These are phyloP conservation scores for Fusarium caatingaense DNA, from an alignment of 2,329 filamentous ascomycete species.

Conservation along the genomic window DNA sequence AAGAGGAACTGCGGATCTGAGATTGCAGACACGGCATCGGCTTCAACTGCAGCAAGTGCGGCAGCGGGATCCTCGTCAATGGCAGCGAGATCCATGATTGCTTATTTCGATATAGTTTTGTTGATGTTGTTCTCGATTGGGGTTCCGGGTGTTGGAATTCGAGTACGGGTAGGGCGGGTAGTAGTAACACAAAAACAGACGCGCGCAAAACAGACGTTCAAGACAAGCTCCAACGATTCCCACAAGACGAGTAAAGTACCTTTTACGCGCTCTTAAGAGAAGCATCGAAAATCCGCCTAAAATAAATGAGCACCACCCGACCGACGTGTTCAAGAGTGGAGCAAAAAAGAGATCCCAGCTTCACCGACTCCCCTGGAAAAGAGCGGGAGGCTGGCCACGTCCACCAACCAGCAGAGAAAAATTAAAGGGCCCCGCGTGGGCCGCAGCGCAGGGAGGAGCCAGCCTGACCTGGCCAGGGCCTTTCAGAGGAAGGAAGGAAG, in stretches of 20 bases:
- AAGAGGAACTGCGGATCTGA: constrained; percentile 42
- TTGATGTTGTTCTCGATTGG: constrained; percentile 1
- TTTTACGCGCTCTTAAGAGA: constrained; percentile 22
- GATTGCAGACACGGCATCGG: constrained; percentile 34
- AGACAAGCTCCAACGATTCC: constrained; percentile 30
- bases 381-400: constrained; percentile 32
- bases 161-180: constrained; percentile 19
- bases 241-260: constrained; percentile 33
- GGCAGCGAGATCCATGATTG: constrained; percentile 42
- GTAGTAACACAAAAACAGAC: constrained; percentile 3
- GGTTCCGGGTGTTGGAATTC: background rate
- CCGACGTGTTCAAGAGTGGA: constrained; percentile 37
- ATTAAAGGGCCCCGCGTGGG: constrained; percentile 40
- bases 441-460: constrained; percentile 25
- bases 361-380: constrained; percentile 38
- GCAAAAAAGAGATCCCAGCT: constrained; percentile 37
- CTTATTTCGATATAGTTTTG: constrained; percentile 6
- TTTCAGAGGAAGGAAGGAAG: background rate
- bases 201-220: constrained; percentile 17
- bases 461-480: constrained; percentile 15
- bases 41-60: constrained; percentile 41
- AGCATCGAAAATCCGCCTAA: constrained; percentile 30
- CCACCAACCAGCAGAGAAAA: constrained; percentile 35
- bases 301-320: constrained; percentile 33
- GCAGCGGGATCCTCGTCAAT: constrained; percentile 46